Base-by-base conservation (phyloP, 2,329 filamentous ascomycete genomes). In the Pleomassaria siparia region DNA sequence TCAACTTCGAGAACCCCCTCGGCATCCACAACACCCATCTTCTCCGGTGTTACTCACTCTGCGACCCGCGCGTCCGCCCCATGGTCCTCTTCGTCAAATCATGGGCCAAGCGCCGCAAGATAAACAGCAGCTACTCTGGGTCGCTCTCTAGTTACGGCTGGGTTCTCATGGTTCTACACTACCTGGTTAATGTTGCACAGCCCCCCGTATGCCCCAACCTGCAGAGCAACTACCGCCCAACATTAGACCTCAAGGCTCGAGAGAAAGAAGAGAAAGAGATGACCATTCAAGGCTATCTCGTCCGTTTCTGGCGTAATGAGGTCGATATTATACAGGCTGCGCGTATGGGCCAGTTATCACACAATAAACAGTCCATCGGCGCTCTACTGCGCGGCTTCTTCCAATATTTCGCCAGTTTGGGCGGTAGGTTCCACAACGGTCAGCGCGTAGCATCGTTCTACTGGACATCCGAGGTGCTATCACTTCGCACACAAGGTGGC, bases 71-170 rank as follows among this genome's bases (percentile, higher is more conserved):
- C 10, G 89, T 96, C 4, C 81, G 83, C 18, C 83, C 85, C 1
- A 82, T 96, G 74, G 84, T 95, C 1, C 74, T 95, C 8, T 95
- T 96, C 64, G 77, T 96, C 64, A 96, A 96, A 70, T 82, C 89
- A 53, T 96, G 91, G 91, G 89, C 90, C 21, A 95, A 94, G 69
- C 78, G 80, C 22, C 84, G 91, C 39, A 87, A 85, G 53, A 91
- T 96, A 72, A 96, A 96, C 71, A 89, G 86, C 33, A 85, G 89
- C 2, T 95, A 95, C 64, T 85, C 86, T 29, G 91, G 91, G 33
- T 95, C 90, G 0, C 75, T 96, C 15, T 91, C 88, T 43, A 92
- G 88, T 56, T 96, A 96, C 62, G 91, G 91, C 41, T 96, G 92
- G 70, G 89, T 94, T 4, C 74, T 96, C 30, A 95, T 96, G 91